phyloP scores from a whole-genome alignment of 306 rosid species.

The Malus sieversii region DNA sequence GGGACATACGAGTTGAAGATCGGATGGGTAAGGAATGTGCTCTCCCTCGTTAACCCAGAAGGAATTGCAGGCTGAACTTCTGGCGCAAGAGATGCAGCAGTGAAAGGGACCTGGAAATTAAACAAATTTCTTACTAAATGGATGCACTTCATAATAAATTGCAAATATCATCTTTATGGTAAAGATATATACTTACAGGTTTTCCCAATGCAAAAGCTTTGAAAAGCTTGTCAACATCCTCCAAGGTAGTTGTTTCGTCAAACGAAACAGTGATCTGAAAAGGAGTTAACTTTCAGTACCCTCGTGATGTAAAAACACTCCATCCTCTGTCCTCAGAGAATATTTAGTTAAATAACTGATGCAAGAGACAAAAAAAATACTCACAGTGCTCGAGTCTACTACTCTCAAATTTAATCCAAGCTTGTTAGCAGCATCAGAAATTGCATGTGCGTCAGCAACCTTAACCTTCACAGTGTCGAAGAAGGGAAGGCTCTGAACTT shows the following conservation, averaged over 20 bases:
- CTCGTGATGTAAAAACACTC: conserved; percentile 8
- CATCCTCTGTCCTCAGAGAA: not conserved
- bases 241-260: conserved; percentile 92
- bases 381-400: conserved; percentile 71
- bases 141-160: not conserved
- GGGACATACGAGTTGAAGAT: conserved; percentile 77
- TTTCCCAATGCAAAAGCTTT: conserved; percentile 66
- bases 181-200: conserved; percentile 34
- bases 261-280: conserved; percentile 83
- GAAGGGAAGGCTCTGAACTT: conserved; percentile 90
- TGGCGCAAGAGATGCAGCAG: conserved; percentile 87
- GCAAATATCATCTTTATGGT: not conserved
- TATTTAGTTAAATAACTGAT: conserved; percentile 3
- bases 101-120: conserved; percentile 62
- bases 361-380: conserved; percentile 9
- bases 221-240: conserved; percentile 87
- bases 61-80: conserved; percentile 69
- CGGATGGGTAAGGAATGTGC: conserved; percentile 74
- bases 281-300: conserved; percentile 12
- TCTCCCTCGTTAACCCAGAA: conserved; percentile 61
- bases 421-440: conserved; percentile 67
- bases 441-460: conserved; percentile 56
- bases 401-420: conserved; percentile 68
- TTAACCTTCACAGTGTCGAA: conserved; percentile 91
- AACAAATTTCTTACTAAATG: conserved; percentile 10